phyloP scores from a whole-genome alignment of 2,329 filamentous ascomycete species.

The Diplodia corticola region DNA sequence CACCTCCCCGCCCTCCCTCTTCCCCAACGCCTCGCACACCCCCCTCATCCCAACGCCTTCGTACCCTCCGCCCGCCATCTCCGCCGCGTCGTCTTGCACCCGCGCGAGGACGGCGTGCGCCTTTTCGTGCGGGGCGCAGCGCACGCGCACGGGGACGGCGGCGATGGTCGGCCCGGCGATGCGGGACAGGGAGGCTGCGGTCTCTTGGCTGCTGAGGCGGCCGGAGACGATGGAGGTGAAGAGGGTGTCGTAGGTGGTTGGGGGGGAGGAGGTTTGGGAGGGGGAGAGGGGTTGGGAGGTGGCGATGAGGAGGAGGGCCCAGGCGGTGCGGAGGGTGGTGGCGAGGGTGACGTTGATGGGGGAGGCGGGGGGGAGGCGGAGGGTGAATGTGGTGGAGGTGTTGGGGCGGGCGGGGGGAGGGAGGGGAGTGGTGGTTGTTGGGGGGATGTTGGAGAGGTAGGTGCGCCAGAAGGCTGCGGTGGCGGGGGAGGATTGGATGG shows the following conservation, averaged over 20 bases:
- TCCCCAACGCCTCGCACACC: conserved; percentile 31
- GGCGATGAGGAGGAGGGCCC: conserved; percentile 32
- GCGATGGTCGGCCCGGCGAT: conserved; percentile 47
- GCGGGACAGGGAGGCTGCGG: conserved; percentile 37
- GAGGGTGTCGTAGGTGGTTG: conserved; percentile 30
- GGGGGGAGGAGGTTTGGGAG: conserved; percentile 25
- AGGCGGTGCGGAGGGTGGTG: conserved; percentile 32
- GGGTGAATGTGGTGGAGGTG: conserved; percentile 46
- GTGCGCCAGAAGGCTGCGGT: conserved; percentile 51
- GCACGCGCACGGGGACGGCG: conserved; percentile 37
- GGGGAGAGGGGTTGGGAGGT: conserved; percentile 27
- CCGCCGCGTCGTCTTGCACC: conserved; percentile 1
- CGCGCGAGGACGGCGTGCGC: conserved; percentile 24
- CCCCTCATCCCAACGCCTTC: no score
- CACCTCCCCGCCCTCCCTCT: conserved; percentile 46
- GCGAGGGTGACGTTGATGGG: conserved; percentile 41
- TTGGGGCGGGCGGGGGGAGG: conserved; percentile 33
- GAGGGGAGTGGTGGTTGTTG: neutral
- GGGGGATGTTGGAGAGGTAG: conserved; percentile 42
- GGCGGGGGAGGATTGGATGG: conserved; percentile 31
- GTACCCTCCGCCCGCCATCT: conserved; percentile 24
- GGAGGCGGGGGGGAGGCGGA: conserved; percentile 43
- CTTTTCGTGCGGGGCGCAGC: conserved; percentile 21
- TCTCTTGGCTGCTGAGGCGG: no score
- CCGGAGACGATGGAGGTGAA: conserved; percentile 44